These are phyloP conservation scores for Colletotrichum gigasporum DNA, from an alignment of 2,329 filamentous ascomycete species.

Conservation along the genomic window DNA sequence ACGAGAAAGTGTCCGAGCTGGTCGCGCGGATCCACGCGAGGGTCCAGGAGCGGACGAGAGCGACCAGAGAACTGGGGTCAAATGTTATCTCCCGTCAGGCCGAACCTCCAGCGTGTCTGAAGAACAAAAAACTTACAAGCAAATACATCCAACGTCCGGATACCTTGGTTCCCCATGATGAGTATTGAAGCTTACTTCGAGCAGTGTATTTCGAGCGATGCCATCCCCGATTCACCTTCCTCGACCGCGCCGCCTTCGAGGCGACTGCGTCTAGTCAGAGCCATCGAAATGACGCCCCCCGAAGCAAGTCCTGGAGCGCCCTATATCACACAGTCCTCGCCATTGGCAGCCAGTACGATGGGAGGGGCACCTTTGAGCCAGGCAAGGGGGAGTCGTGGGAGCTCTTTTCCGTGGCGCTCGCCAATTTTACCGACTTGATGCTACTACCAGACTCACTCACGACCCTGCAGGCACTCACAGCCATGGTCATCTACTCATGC, in stretches of 20 bases:
- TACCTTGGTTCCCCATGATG: not conserved
- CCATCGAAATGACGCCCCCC: not conserved
- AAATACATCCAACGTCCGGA: slow-evolving; percentile 22
- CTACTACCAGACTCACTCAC: slow-evolving; percentile 41
- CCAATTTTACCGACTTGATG: slow-evolving; percentile 44
- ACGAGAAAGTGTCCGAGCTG: slow-evolving; percentile 40
- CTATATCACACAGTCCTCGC: slow-evolving; percentile 45
- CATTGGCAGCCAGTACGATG: slow-evolving; percentile 44
- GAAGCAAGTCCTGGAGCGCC: slow-evolving; percentile 40
- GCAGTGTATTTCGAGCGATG: slow-evolving; percentile 47
- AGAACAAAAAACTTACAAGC: slow-evolving; percentile 7
- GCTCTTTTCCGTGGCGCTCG: slow-evolving; percentile 34
- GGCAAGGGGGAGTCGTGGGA: slow-evolving; percentile 33
- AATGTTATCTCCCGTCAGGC: not conserved
- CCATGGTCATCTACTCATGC: slow-evolving; percentile 41
- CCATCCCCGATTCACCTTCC: slow-evolving; percentile 48
- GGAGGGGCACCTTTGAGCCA: slow-evolving; percentile 33
- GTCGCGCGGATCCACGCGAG: slow-evolving; percentile 38
- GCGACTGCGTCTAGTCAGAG: slow-evolving; percentile 10
- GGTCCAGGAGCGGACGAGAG: slow-evolving; percentile 29
- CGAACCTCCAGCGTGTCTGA: not conserved
- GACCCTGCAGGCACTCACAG: slow-evolving; percentile 42
- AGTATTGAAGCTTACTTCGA: not conserved
- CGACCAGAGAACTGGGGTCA: not conserved
- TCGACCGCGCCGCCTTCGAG: slow-evolving; percentile 36